Evolutionary conservation across 2,329 filamentous ascomycete species (phyloP).

Genomic region (Nothophaeocryptopus gaeumannii): DNA sequence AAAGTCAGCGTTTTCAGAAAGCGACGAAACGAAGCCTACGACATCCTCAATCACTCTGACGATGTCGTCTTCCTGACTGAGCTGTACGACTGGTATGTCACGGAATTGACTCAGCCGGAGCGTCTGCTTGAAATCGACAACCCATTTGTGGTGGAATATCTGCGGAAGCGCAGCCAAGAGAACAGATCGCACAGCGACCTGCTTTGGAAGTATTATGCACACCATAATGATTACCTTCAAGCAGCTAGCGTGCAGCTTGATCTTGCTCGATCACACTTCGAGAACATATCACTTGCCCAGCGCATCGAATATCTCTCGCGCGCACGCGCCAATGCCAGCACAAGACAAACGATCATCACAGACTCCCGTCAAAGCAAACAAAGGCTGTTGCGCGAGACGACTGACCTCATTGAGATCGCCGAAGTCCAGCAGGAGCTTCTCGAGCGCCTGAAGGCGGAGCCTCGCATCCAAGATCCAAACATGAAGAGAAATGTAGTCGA

Average conservation of each 20-base stretch:
- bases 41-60: slow-evolving; percentile 79
- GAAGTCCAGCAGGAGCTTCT: slow-evolving; percentile 93
- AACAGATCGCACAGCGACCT: slow-evolving; percentile 81
- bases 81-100: slow-evolving; percentile 97
- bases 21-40: slow-evolving; percentile 83
- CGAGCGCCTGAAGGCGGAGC: slow-evolving; percentile 70
- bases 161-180: slow-evolving; percentile 70
- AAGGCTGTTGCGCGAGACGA: slow-evolving; percentile 77
- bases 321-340: slow-evolving; percentile 89
- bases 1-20: slow-evolving; percentile 71
- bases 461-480: slow-evolving; percentile 63
- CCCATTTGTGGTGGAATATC: slow-evolving; percentile 79
- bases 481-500: slow-evolving; percentile 62
- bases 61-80: slow-evolving; percentile 95
- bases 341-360: slow-evolving; percentile 71
- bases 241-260: slow-evolving; percentile 83
- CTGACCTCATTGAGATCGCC: slow-evolving; percentile 83
- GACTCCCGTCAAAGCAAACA: slow-evolving; percentile 63
- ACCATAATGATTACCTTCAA: slow-evolving; percentile 77
- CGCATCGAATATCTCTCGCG: slow-evolving; percentile 86
- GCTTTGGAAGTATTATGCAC: slow-evolving; percentile 87
- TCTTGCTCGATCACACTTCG: slow-evolving; percentile 79
- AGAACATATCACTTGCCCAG: slow-evolving; percentile 68
- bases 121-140: slow-evolving; percentile 82
- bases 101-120: slow-evolving; percentile 74